Evolutionary conservation across 1,284 basidiomycete genomes (phyloP), one percentile per base, ranked within the genome.

Genomic region (Rhodotorula glutinis): DNA sequence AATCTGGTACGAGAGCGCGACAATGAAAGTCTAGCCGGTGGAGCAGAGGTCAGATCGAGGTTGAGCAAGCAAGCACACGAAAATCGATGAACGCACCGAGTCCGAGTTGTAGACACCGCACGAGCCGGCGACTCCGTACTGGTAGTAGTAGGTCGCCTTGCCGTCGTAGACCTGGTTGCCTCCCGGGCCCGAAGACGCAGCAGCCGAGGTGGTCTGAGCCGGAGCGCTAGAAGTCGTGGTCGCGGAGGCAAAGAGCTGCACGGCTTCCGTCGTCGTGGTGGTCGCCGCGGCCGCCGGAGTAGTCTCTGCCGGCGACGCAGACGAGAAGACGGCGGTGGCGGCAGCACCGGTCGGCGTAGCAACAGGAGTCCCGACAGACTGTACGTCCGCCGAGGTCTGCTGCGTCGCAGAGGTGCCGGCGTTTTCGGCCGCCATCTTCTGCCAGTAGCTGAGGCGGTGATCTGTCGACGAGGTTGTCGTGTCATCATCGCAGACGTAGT

Each of bases 101-200:
- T 84, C 88, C 33, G n/a, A 74, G 80, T 93, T 90, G 2, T 75
- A 67, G 82, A 90, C 76, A 57, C 91, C 91, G 78, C 91, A 93
- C 19, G 89, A 88, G 78, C 68, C 68, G 33, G 79, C 69, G 56
- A 73, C 75, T 53, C 86, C 87, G 57, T 83, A 79, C 81, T 92
- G 90, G 77, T 81, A 83, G 82, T 83, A 90, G 81, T 79, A 91
- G 27, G 89, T 91, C 13, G 63, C 57, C 49, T 43, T 41, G 25
- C 60, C 60, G 27, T 52, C 43, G 65, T 41, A 55, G 29, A 53
- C 49, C 27, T 33, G 41, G n/a, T 14, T 9, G 33, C 25, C 30
- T 9, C 52, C 27, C 4, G 23, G 7, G 7, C 43, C 43, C 11
- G 30, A 52, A 2, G 63, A 49, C 7, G 46, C n/a, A 1, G 62